Evolutionary conservation across 2,329 filamentous ascomycete species (phyloP), one percentile per base, ranked within the genome.

Genomic region (Penicillium sp.): DNA sequence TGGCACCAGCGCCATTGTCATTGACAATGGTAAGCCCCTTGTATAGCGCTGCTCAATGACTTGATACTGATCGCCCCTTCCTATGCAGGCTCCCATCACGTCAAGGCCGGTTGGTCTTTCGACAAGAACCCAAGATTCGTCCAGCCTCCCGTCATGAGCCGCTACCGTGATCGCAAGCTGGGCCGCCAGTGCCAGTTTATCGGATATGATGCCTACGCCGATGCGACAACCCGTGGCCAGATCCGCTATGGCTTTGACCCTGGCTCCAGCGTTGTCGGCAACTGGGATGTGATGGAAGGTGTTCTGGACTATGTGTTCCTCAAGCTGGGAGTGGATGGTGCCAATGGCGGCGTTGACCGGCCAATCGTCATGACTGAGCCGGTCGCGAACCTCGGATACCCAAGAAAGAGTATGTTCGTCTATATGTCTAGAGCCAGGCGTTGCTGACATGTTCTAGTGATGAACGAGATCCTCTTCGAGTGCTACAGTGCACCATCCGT

Each of bases 201-300:
- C 36, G 93, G 93, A 46, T 82, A 84, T 58, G 93, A 98, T 72
- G 89, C 94, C 63, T 97, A 93, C 63, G 86, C 90, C 54, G 93
- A 98, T 70, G 93, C 91, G 22, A 95, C 89, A 1, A 89, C 93
- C 18, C 81, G 88, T 46, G 88, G 89, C 9, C 93, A 97, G 66
- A 85, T 95, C 49, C 85, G 91, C 65, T 87, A 88, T 66, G 85
- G 90, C 1, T 97, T 96, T 60, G 93, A 98, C 67, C 80, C 85
- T 1, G 90, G 90, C 20, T 91, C 85, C 36, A 91, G 90, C 54
- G 85, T 98, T 39, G 82, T 97, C 50, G 90, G 88, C 68, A 97
- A 97, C 66, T 98, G 94, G 89, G 93, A 98, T 69, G 90, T 89
- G 27, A 89, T 95, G 82, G 93, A 98, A 69, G 89, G 91, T 48